Conservation (phyloP, 345 rosid species). For the Heritiera littoralis region DNA sequence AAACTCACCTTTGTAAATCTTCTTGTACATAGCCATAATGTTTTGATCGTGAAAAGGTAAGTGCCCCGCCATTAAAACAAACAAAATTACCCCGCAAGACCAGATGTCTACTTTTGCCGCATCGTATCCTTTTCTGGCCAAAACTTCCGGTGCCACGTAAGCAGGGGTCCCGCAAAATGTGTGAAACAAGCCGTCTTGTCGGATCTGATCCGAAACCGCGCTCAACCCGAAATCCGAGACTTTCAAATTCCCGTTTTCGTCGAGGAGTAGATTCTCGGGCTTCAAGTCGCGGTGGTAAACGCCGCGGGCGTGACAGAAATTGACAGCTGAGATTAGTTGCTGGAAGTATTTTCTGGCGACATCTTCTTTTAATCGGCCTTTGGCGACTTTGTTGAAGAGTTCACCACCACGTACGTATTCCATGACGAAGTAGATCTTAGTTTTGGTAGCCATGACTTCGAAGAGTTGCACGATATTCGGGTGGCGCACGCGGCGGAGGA, state of each 20-base stretch:
- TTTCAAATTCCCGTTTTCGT: constrained; percentile 68
- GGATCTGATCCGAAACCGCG: constrained; percentile 70
- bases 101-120: constrained; percentile 84
- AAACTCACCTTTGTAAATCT: constrained; percentile 71
- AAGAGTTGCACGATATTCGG: constrained; percentile 75
- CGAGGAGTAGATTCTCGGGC: constrained; percentile 81
- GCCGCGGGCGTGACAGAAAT: constrained; percentile 78
- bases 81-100: constrained; percentile 90
- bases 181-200: constrained; percentile 73
- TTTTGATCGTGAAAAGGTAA: constrained; percentile 85
- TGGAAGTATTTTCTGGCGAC: constrained; percentile 71
- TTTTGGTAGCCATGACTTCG: constrained; percentile 87
- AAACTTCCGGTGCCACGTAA: constrained; percentile 81
- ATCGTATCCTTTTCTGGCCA: constrained; percentile 72
- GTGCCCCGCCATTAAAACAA: constrained; percentile 72
- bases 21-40: constrained; percentile 74
- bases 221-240: constrained; percentile 91
- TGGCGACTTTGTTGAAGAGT: constrained; percentile 64
- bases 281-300: constrained; percentile 87
- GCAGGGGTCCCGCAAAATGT: constrained; percentile 89
- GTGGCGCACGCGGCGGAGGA: constrained; percentile 86
- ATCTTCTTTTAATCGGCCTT: constrained; percentile 65
- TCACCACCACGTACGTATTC: constrained; percentile 83
- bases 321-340: constrained; percentile 73
- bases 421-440: constrained; percentile 89